Base-by-base conservation (phyloP, 2,329 filamentous ascomycete species). In the Aspergillus fumigatus region DNA sequence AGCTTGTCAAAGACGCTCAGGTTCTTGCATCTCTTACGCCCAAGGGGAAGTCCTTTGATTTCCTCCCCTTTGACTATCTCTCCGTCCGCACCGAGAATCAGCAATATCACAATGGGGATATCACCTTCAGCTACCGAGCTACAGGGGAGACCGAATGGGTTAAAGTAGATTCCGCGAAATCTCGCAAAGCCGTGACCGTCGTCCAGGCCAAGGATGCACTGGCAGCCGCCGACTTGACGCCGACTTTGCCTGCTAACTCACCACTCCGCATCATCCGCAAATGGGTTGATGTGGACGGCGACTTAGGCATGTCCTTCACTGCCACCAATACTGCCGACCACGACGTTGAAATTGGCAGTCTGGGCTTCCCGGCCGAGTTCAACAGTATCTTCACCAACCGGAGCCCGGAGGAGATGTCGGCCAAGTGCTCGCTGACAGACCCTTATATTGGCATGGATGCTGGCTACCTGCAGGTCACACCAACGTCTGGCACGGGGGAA, bases 301-400 rank as follows among this genome's bases (percentile, higher is more conserved):
- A 84, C 56, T 65, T 86, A 2, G 79, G 75, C 5, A 69, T 86
- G 3, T 74, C 74, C 17, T 80, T 85, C 65, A 82, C 77, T 2
- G 61, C 85, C 21, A 73, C 71, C 9, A 85, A 84, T 57, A 68
- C 67, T 0, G 78, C 67, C 0, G 60, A 63, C 0, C 59, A 65
- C 0, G 57, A 70, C 0, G 55, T 86, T 2, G 83, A 86, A 56
- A 68, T 86, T 4, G 84, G 84, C 1, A 79, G 79, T 50, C 72
- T 86, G 1, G 84, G 83, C 0, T 79, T 86, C 51, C 83, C 83
- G 0, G 77, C 82, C 21, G 82, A 84, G 65, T 84, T 85, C 72
- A 86, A 86, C 70, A 86, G 80, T 66, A 84, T 86, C 61, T 86
- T 86, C 63, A 83, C 78, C 11, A 73, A 74, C 48, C 77, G 82